Evolutionary conservation across 169 alveolate species (phyloP), one percentile per base, ranked within the genome.

Genomic region (Theileria parva): DNA sequence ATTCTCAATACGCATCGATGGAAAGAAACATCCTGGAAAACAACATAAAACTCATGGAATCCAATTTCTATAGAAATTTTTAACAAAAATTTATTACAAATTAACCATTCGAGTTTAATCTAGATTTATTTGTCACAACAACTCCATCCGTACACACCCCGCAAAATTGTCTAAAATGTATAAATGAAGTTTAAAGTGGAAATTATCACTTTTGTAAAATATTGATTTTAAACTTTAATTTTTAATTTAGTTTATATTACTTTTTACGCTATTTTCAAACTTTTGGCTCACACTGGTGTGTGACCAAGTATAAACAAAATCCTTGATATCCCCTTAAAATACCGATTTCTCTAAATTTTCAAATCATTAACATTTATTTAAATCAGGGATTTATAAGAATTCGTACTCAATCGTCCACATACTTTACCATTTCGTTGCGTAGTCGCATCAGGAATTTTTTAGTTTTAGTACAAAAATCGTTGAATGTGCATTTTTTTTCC

Each of bases 21-120:
- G 64, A 37, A 67, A 67, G 19, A 11, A 67, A 32, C 60, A 67
- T 27, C 17, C 48, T 67, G 23, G n/a, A 30, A 28, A 59, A 57
- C 23, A 57, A 73, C 44, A 27, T 73, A 2, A 28, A 73, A 59
- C 21, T 59, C 17, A 73, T 73, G 80, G 80, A 37, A 44, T 59
- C 77, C 44, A 73, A 73, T 34, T 17, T 73, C 76, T 73, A 73
- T 19, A 39, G 34, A 73, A n/a, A 15, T 1, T 7, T 44, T 17
- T 13, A 25, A 30, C 25, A 59, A 25, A 51, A 9, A 19, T 34
- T 11, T 69, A 28, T 0, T 13, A 60, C 12, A 30, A 11, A 60
- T 60, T 4, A 60, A 8, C 0, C n/a, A 11, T 28, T 13, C 17
- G 48, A 30, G 68, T 32, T 28, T 13, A 28, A 30, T 60, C 37